phyloP scores from a whole-genome alignment of 1,139 yeast species.

The Pneumocystis canis region DNA sequence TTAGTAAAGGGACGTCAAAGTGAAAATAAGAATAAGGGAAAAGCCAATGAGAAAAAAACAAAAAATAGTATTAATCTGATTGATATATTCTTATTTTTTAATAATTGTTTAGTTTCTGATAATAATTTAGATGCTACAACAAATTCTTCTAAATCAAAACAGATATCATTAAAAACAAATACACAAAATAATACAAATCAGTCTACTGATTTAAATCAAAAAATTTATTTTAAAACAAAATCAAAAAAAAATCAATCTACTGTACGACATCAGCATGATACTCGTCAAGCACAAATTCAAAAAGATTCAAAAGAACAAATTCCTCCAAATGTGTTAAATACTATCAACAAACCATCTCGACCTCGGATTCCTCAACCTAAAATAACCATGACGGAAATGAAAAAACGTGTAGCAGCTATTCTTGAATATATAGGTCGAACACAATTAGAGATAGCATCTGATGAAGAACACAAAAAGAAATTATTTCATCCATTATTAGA shows the following conservation, averaged over 20 bases:
- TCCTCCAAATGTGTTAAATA: conserved; percentile 9
- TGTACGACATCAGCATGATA: conserved; percentile 5
- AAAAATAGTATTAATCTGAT: not conserved
- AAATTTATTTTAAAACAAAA: not conserved
- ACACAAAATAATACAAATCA: not conserved
- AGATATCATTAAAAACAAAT: not conserved
- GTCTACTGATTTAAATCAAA: not conserved
- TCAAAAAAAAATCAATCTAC: not conserved
- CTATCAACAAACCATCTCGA: conserved; percentile 52
- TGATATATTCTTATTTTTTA: not conserved
- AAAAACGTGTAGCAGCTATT: conserved; percentile 76
- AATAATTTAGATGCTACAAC: not conserved
- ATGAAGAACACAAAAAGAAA: conserved; percentile 42
- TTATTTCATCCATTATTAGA: conserved; percentile 24
- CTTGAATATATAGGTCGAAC: conserved; percentile 79
- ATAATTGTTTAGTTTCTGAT: not conserved
- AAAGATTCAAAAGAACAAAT: not conserved
- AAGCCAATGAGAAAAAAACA: not conserved
- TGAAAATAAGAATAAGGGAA: not conserved
- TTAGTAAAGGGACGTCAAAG: not conserved
- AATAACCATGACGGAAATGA: conserved; percentile 55
- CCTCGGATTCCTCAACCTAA: conserved; percentile 72
- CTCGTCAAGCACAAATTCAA: conserved; percentile 1
- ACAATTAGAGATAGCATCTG: conserved; percentile 63
- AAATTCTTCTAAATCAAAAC: not conserved